These are phyloP conservation scores for Pulveroboletus sp. DNA, from an alignment of 768 basidiomycete species.

Conservation along the genomic window DNA sequence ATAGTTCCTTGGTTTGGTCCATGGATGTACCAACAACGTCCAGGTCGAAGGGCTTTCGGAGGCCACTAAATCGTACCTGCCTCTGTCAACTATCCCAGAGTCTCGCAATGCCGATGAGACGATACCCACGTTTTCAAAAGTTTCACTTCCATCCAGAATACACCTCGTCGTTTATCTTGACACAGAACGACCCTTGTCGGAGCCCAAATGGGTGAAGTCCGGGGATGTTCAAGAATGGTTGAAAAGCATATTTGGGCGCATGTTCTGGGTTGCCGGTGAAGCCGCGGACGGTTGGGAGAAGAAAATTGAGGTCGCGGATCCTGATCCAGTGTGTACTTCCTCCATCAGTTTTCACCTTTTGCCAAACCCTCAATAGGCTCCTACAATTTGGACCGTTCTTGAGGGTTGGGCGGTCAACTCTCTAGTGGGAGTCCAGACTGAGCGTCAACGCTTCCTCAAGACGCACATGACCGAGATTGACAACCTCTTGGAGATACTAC, in stretches of 20 bases:
- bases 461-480: slow-evolving; percentile 83
- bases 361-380: slow-evolving; percentile 50
- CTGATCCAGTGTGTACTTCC: slow-evolving; percentile 75
- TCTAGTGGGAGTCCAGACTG: slow-evolving; percentile 63
- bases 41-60: slow-evolving; percentile 77
- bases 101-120: slow-evolving; percentile 50
- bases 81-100: slow-evolving; percentile 44
- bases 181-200: slow-evolving; percentile 81
- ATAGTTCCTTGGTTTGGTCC: neutral
- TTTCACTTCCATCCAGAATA: slow-evolving; percentile 47
- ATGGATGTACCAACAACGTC: slow-evolving; percentile 8
- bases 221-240: slow-evolving; percentile 95
- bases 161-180: slow-evolving; percentile 80
- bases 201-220: slow-evolving; percentile 95
- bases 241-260: slow-evolving; percentile 79
- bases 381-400: slow-evolving; percentile 86
- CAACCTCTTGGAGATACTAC: slow-evolving; percentile 87
- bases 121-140: slow-evolving; percentile 68
- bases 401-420: slow-evolving; percentile 89
- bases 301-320: slow-evolving; percentile 88
- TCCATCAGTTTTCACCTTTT: neutral
- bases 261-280: slow-evolving; percentile 82
- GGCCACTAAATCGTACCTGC: slow-evolving; percentile 62
- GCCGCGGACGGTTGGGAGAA: slow-evolving; percentile 91
- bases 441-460: slow-evolving; percentile 84